These are phyloP conservation scores for Corylus avellana DNA, from an alignment of 306 rosid species.

Conservation along the genomic window DNA sequence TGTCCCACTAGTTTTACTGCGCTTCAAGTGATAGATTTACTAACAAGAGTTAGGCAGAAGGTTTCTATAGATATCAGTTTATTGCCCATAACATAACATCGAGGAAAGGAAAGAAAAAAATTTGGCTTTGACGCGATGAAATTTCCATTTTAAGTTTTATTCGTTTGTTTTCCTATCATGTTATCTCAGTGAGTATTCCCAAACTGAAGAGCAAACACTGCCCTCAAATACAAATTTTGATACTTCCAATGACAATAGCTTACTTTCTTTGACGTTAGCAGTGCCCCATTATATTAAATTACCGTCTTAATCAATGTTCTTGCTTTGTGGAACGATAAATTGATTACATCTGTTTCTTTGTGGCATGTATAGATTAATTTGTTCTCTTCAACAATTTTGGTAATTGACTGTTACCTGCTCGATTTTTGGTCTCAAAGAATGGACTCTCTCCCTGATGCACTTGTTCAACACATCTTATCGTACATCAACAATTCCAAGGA, in stretches of 20 bases:
- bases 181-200: background rate
- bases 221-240: background rate
- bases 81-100: background rate
- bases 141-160: background rate
- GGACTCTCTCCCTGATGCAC: constrained; percentile 85
- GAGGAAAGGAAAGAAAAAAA: no score
- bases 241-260: background rate
- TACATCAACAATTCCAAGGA: constrained; percentile 66
- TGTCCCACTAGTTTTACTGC: background rate
- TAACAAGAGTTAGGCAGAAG: background rate
- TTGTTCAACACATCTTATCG: constrained; percentile 75
- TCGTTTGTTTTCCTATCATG: background rate
- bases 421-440: constrained; percentile 44
- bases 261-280: background rate
- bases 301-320: background rate
- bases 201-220: background rate
- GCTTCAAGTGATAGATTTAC: background rate
- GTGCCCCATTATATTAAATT: background rate
- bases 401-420: constrained; percentile 28
- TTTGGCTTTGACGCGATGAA: background rate
- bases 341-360: constrained; percentile 9
- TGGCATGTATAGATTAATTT: background rate
- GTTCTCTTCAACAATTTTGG: background rate
- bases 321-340: constrained; percentile 1
- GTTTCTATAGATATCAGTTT: background rate